A percentile compares a stretch with the other conserved stretches of the same genome.
phyloP scores from a whole-genome alignment of 2,329 filamentous ascomycete species.

The Thermoascus crustaceus region DNA sequence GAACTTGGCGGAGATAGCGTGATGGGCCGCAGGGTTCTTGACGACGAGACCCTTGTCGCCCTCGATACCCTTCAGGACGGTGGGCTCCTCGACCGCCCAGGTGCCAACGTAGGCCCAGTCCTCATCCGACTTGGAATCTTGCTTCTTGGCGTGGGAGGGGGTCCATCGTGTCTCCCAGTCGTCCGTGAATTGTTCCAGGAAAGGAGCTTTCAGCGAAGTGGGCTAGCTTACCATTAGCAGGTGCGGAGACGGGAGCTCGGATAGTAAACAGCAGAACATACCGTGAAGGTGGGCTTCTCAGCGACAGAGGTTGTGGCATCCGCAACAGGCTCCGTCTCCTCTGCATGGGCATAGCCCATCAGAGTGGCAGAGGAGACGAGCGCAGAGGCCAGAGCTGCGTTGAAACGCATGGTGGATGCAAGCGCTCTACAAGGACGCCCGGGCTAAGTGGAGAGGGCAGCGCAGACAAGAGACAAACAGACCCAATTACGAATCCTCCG shows the following conservation, averaged over 20 bases:
- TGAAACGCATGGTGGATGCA: constrained; percentile 67
- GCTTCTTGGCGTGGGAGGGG: constrained; percentile 94
- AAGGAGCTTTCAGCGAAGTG: constrained; percentile 78
- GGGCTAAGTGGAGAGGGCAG: constrained; percentile 7
- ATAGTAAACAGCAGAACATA: constrained; percentile 45
- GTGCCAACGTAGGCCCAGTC: constrained; percentile 97
- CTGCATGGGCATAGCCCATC: constrained; percentile 56
- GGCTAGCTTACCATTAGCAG: constrained; percentile 51
- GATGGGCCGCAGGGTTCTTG: constrained; percentile 96
- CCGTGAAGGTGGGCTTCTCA: constrained; percentile 76
- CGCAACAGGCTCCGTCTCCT: constrained; percentile 53
- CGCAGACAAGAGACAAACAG: constrained; percentile 7
- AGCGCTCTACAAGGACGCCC: constrained; percentile 15
- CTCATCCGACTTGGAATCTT: constrained; percentile 67
- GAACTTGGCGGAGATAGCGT: constrained; percentile 99
- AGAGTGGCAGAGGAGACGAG: constrained; percentile 64
- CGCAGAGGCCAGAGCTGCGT: constrained; percentile 64
- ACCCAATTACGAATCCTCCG: constrained; percentile 8
- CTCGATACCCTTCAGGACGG: constrained; percentile 81
- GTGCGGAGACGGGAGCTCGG: constrained; percentile 5
- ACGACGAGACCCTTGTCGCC: constrained; percentile 95
- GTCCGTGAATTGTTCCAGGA: constrained; percentile 97
- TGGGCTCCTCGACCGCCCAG: constrained; percentile 94
- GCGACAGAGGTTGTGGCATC: constrained; percentile 50
- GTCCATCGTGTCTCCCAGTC: constrained; percentile 94